Evolutionary conservation across 1,284 basidiomycete genomes (phyloP).

Genomic region (Tremellales sp.): DNA sequence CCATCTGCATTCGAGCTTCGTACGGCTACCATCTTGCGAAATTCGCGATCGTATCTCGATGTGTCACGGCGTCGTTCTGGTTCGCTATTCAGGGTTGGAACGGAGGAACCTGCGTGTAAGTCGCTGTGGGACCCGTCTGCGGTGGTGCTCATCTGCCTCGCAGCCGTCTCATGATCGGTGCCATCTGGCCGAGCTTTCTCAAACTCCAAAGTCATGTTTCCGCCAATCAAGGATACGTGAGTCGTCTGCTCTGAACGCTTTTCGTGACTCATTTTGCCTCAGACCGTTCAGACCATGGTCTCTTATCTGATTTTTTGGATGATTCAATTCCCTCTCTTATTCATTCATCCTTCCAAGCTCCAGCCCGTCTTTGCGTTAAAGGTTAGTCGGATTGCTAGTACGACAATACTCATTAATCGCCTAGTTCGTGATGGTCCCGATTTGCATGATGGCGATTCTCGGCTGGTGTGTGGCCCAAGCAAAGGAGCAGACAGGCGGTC

Average conservation of each 20-base stretch:
- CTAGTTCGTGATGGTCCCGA: conserved; percentile 20
- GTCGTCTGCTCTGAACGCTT: conserved; percentile 58
- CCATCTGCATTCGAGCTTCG: no score
- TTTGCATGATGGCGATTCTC: conserved; percentile 56
- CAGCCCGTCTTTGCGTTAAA: conserved; percentile 65
- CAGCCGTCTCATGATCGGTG: conserved; percentile 15
- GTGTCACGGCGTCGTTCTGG: no score
- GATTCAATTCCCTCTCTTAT: conserved; percentile 56
- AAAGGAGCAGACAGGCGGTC: conserved; percentile 35
- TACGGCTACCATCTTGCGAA: no score
- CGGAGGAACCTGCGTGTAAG: no score
- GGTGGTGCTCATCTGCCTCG: no score
- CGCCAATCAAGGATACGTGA: conserved; percentile 8
- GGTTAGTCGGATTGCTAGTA: conserved; percentile 58
- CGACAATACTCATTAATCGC: conserved; percentile 71
- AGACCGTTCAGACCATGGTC: no score
- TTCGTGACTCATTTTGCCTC: no score
- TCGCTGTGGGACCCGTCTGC: no score
- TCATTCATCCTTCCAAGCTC: conserved; percentile 66
- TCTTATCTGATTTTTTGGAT: no score
- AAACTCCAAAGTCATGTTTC: conserved; percentile 11
- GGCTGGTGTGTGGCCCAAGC: conserved; percentile 11
- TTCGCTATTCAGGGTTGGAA: no score
- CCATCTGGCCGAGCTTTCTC: conserved; percentile 16
- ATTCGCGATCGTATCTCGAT: no score